phyloP scores from a whole-genome alignment of 176 grass and related monocot species.

The Oryza officinalis region DNA sequence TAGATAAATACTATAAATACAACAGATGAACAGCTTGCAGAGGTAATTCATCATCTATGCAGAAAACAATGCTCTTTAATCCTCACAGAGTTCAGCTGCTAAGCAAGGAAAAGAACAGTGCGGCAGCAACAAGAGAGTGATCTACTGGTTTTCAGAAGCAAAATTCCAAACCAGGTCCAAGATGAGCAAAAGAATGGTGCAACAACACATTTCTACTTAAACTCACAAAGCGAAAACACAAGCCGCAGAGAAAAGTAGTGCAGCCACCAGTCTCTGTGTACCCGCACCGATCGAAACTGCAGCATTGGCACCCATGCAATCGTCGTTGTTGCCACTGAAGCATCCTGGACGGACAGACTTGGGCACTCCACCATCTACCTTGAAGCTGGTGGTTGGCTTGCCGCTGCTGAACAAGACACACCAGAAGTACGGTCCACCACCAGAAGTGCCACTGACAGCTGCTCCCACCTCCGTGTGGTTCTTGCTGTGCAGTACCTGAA shows the following conservation, averaged over 20 bases:
- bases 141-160: constrained; percentile 44
- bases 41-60: background rate
- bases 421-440: constrained; percentile 72
- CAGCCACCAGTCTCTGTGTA: constrained; percentile 23
- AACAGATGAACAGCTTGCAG: constrained; percentile 2
- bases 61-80: constrained; percentile 21
- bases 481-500: constrained; percentile 68
- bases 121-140: background rate
- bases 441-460: constrained; percentile 62
- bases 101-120: constrained; percentile 45
- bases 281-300: background rate
- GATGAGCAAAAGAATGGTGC: constrained; percentile 43
- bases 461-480: constrained; percentile 80
- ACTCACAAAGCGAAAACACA: constrained; percentile 51
- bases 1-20: background rate
- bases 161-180: constrained; percentile 24
- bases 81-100: constrained; percentile 21
- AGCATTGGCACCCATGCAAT: constrained; percentile 50
- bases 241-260: constrained; percentile 25
- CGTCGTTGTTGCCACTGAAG: constrained; percentile 81
- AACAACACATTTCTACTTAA: constrained; percentile 11
- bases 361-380: constrained; percentile 65
- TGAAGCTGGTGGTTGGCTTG: constrained; percentile 69
- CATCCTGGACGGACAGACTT: constrained; percentile 68
- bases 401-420: constrained; percentile 83